Base-by-base conservation (phyloP, 345 rosid genomes). In the Eucalyptus marginata region DNA sequence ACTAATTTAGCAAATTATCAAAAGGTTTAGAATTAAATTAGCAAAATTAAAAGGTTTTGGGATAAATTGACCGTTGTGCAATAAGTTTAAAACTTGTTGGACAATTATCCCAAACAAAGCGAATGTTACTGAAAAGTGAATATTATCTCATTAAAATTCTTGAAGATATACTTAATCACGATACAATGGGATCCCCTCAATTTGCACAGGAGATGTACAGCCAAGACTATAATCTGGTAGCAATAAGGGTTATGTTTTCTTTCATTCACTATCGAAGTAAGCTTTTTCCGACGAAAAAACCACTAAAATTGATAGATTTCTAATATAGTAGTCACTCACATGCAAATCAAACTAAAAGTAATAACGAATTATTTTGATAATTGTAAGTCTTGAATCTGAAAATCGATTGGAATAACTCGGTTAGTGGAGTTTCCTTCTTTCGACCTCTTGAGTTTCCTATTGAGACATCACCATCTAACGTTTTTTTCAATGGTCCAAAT, bases 31-130 rank as follows among this genome's bases (percentile, higher is more conserved):
- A 11, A 58, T 5, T 58, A 4, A 58, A 58, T 58, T 58, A 7
- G 14, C 7, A 10, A 5, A 58, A 10, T 25, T 10, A 11, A 58
- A 58, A 58, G 2, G 3, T 58, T 58, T 58, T 24, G n/a, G 13
- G 0, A 0, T 25, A 3, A 25, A 58, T 25, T 58, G 7, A 27
- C 6, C 10, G 1, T 58, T 3, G 14, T 25, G 24, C 11, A 58
- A 58, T 58, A 58, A 58, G n/a, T 58, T 25, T 25, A 58, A 25
- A 11, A 58, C 3, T 58, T 25, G 29, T 58, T 58, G n/a, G 6
- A 7, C 13, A 58, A 25, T 2, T 58, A 24, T 58, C n/a, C 3
- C 10, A 27, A 58, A 11, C 1, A 1, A 25, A 58, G 29, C 14
- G n/a, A 58, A 24, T 24, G 64, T 58, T 49, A 49, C 15, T 49